phyloP scores from a whole-genome alignment of 148 eudicot species.

The Selenicereus undatus region DNA sequence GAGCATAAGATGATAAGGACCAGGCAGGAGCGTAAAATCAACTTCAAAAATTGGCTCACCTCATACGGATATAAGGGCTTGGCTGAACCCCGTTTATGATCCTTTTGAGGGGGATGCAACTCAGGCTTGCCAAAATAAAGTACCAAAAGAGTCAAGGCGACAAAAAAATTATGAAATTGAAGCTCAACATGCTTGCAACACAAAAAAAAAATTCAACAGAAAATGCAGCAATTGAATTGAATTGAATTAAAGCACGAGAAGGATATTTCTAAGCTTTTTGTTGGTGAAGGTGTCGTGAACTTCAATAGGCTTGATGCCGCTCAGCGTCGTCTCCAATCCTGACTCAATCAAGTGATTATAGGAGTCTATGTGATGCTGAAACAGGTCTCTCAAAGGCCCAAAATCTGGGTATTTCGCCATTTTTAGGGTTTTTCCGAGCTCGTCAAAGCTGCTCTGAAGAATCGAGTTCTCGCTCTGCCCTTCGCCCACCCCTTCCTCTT shows the following conservation, averaged over 20 bases:
- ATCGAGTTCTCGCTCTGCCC: background rate
- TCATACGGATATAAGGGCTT: constrained; percentile 59
- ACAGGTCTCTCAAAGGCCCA: constrained; percentile 50
- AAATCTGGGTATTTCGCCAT: constrained; percentile 27
- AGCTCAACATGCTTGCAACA: background rate
- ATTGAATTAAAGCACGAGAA: constrained; percentile 19
- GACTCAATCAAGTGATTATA: constrained; percentile 54
- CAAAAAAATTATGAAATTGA: background rate
- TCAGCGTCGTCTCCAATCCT: constrained; percentile 45
- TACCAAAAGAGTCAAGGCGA: constrained; percentile 59
- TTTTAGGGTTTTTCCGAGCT: background rate
- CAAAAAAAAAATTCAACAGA: background rate
- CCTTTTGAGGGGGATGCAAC: constrained; percentile 56
- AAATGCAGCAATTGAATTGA: background rate
- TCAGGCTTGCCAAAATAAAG: constrained; percentile 56
- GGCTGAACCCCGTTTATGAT: constrained; percentile 18
- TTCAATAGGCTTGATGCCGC: constrained; percentile 48
- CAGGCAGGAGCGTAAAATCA: background rate
- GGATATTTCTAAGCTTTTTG: constrained; percentile 73
- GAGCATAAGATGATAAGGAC: background rate
- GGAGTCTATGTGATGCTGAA: constrained; percentile 74
- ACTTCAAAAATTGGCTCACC: constrained; percentile 28
- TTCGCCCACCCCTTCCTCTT: background rate
- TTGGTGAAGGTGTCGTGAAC: constrained; percentile 42
- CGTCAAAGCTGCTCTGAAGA: background rate